A percentile compares a stretch with the other conserved stretches of the same genome.
These are phyloP conservation scores for Debaryomycetaceae sp. DNA, from an alignment of 1,139 yeast species.

Conservation along the genomic window DNA sequence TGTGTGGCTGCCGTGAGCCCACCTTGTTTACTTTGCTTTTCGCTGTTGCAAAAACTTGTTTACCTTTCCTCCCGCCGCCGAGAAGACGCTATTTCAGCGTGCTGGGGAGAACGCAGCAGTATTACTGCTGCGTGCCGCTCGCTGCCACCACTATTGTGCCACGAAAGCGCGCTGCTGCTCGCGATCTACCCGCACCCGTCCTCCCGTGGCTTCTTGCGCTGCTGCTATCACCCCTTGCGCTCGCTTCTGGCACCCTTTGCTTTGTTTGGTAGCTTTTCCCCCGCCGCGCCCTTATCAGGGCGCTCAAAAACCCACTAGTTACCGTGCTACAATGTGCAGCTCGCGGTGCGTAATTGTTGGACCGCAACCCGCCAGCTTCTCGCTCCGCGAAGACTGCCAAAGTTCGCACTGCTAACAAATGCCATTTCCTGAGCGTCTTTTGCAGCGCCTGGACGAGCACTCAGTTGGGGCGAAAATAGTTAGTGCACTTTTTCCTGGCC, in stretches of 20 bases:
- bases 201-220: background rate
- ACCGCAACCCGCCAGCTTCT: background rate
- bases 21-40: background rate
- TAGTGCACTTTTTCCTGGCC: conserved; percentile 2
- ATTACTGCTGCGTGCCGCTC: too few species aligned
- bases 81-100: background rate
- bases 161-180: too few species aligned
- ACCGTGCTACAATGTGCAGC: conserved; percentile 7
- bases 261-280: background rate
- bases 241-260: background rate
- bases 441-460: background rate
- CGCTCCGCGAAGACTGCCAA: background rate
- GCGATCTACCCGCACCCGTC: too few species aligned
- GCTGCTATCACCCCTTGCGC: background rate
- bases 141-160: too few species aligned
- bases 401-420: background rate
- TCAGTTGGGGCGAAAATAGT: background rate
- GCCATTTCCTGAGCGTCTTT: background rate
- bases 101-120: too few species aligned
- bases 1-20: background rate
- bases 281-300: background rate
- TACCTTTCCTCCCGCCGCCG: background rate
- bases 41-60: background rate
- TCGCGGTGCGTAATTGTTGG: conserved; percentile 5
- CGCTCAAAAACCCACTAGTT: conserved; percentile 3